Evolutionary conservation across 345 rosid species (phyloP).

Genomic region (Lepidium africanum): DNA sequence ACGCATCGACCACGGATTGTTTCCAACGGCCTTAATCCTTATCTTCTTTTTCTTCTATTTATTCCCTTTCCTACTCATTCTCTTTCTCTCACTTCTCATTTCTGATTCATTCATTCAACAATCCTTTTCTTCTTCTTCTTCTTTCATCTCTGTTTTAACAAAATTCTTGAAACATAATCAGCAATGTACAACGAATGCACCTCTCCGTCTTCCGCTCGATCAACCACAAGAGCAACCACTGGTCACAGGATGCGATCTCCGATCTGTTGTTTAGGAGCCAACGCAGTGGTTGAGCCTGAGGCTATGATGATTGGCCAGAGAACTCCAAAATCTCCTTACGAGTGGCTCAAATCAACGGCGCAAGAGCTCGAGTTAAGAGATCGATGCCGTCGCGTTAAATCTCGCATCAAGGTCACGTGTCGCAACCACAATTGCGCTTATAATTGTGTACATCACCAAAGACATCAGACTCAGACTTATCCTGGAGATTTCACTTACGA

Average conservation of each 20-base stretch:
- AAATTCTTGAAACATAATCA: neutral
- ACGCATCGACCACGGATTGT: slow-evolving; percentile 20
- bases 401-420: slow-evolving; percentile 27
- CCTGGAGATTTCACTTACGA: slow-evolving; percentile 60
- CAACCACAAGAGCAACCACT: neutral
- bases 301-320: slow-evolving; percentile 17
- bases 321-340: slow-evolving; percentile 37
- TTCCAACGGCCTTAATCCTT: neutral
- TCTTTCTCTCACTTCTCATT: neutral
- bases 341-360: slow-evolving; percentile 37
- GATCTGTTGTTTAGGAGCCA: slow-evolving; percentile 37
- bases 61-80: neutral
- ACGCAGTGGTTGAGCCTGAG: slow-evolving; percentile 20
- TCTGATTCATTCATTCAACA: neutral
- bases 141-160: neutral
- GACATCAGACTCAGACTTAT: slow-evolving; percentile 18
- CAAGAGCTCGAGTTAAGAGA: slow-evolving; percentile 39
- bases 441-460: slow-evolving; percentile 6
- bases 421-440: slow-evolving; percentile 16
- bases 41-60: neutral
- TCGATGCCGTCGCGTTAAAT: slow-evolving; percentile 32
- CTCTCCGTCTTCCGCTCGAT: slow-evolving; percentile 32
- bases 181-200: slow-evolving; percentile 22
- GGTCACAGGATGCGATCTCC: slow-evolving; percentile 24
- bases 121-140: neutral